Evolutionary conservation across 441 rosid genomes (phyloP).

Genomic region (Populus trichocarpa): DNA sequence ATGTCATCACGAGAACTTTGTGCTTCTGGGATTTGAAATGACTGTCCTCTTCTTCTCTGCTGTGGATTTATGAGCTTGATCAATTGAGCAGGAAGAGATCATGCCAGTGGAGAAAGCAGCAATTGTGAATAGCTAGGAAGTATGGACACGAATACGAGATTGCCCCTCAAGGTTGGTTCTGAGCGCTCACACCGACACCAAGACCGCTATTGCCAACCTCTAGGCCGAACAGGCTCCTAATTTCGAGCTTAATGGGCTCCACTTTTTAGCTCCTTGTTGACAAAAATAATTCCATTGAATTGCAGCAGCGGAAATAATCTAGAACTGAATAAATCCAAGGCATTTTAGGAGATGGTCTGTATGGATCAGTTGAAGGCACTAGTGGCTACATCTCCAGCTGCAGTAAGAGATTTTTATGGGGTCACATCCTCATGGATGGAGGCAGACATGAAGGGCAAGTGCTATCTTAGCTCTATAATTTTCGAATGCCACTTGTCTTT

Average conservation of each 20-base stretch:
- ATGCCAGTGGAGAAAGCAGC: not conserved
- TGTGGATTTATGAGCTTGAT: not conserved
- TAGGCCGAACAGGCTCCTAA: not conserved
- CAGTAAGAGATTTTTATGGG: not conserved
- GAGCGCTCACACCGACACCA: no score
- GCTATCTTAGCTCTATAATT: not conserved
- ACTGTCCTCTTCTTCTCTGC: not conserved
- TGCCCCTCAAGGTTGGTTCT: no score
- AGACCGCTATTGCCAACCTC: no score
- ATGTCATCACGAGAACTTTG: slow-evolving; percentile 8
- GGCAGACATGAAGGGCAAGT: not conserved
- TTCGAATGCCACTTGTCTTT: not conserved
- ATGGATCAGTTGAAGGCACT: not conserved
- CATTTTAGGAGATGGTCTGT: not conserved
- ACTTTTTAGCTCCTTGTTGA: not conserved
- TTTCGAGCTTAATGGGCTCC: not conserved
- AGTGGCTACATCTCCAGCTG: not conserved
- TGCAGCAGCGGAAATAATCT: not conserved
- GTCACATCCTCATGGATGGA: not conserved
- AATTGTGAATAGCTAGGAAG: no score
- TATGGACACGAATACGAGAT: no score
- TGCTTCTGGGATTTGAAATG: not conserved
- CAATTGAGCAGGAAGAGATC: not conserved
- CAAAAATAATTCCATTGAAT: not conserved
- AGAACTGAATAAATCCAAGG: not conserved